Base-by-base conservation (phyloP, 2,329 filamentous ascomycete genomes). In the Curvularia eragrostidis region DNA sequence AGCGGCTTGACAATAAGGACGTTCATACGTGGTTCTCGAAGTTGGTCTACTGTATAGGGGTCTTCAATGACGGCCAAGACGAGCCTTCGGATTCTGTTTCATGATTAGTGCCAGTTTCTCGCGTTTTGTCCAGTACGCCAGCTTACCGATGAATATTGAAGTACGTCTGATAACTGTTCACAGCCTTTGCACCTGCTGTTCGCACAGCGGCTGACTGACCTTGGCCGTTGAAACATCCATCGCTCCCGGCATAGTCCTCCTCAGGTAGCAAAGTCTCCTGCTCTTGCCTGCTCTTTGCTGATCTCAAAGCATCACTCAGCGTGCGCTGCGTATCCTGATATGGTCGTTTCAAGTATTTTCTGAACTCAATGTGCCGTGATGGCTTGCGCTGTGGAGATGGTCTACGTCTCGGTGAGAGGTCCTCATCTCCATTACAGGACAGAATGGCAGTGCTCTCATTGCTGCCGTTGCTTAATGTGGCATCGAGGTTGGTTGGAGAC, bases 21-120 rank as follows among this genome's bases (percentile, higher is more conserved):
- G 72, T 95, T 95, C 82, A 95, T 92, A 57, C 91, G 85, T 54
- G 92, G 88, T 73, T 92, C 90, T 69, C 89, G 86, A 62, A 96
- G 80, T 79, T 95, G 91, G 66, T 93, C 89, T 54, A 90, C 80
- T 55, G 87, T 91, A 70, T 87, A 87, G 23, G 85, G 85, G 72
- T 87, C 85, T 74, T 87, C 85, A 53, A 83, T 82, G 52, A 78
- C 79, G 19, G 81, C 81, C 28, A 82, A 70, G 8, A 83, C 63
- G 30, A 83, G 68, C 26, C 80, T 66, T 50, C 80, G 74, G 61
- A 83, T 82, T 48, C 67, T 68, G 15, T 30, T 34, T 4, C n/a
- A n/a, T 10, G 10, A 23, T 67, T n/a, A 67, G 38, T 1, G 2
- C 51, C 21, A 10, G 12, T n/a, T 5, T 2, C 19, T 24, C 13